phyloP scores from a whole-genome alignment of 768 basidiomycete species.

The Mycena capillaripes region DNA sequence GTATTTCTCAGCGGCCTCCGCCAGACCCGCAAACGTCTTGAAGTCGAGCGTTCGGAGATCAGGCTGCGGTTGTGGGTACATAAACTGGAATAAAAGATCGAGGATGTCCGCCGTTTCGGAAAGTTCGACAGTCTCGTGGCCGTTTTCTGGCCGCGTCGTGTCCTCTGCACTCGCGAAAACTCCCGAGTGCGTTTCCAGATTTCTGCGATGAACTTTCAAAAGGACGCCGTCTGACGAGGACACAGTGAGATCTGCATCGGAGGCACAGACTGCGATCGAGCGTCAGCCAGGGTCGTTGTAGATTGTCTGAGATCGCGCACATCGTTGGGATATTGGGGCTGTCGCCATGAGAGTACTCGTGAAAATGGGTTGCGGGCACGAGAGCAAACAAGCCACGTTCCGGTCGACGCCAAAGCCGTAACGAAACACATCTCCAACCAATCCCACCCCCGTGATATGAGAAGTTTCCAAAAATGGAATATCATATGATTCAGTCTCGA shows the following conservation, averaged over 20 bases:
- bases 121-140: slow-evolving; percentile 25
- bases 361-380: not conserved
- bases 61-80: slow-evolving; percentile 39
- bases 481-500: not conserved
- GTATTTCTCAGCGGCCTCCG: slow-evolving; percentile 44
- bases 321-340: not conserved
- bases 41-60: slow-evolving; percentile 34
- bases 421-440: no score
- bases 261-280: slow-evolving; percentile 18
- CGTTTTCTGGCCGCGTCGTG: not conserved
- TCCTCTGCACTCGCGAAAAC: slow-evolving; percentile 20
- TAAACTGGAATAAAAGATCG: slow-evolving; percentile 40
- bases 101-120: slow-evolving; percentile 38
- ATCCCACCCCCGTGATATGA: not conserved
- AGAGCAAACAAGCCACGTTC: no score
- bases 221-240: slow-evolving; percentile 28
- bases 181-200: slow-evolving; percentile 31
- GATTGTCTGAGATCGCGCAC: not conserved
- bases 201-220: slow-evolving; percentile 31
- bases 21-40: slow-evolving; percentile 26
- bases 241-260: slow-evolving; percentile 31
- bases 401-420: no score
- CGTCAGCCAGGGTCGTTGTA: not conserved
- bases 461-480: not conserved
- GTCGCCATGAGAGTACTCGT: not conserved